These are phyloP conservation scores for Aspergillus funiculosus DNA, from an alignment of 495 filamentous ascomycete species.

Conservation along the genomic window DNA sequence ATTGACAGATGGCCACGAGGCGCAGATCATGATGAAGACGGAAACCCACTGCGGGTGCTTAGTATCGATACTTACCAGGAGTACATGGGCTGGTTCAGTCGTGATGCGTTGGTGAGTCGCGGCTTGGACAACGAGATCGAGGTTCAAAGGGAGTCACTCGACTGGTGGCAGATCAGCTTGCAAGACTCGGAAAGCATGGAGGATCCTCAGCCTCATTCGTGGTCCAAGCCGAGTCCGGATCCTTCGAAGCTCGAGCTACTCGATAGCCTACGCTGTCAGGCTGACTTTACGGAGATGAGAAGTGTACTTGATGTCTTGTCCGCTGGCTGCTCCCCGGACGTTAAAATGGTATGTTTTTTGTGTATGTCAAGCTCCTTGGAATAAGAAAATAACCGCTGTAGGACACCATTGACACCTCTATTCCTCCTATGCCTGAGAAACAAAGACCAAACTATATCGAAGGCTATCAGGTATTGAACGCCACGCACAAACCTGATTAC, in stretches of 20 bases:
- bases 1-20: constrained; percentile 66
- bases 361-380: not conserved
- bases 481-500: constrained; percentile 37
- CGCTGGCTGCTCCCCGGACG: constrained; percentile 26
- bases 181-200: constrained; percentile 32
- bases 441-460: constrained; percentile 58
- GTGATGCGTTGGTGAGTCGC: constrained; percentile 41
- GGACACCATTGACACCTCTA: constrained; percentile 55
- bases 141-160: constrained; percentile 28
- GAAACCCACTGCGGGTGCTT: constrained; percentile 65
- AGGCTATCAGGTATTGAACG: constrained; percentile 56
- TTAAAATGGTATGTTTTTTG: constrained; percentile 24
- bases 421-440: constrained; percentile 54
- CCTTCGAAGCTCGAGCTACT: constrained; percentile 26
- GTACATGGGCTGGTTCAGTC: constrained; percentile 72
- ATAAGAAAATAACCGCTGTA: constrained; percentile 27
- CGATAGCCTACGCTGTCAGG: constrained; percentile 23
- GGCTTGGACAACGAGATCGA: constrained; percentile 26
- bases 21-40: constrained; percentile 58
- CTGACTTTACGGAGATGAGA: constrained; percentile 30
- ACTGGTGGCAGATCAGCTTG: constrained; percentile 37
- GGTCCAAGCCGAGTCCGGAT: not conserved
- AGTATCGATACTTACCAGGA: constrained; percentile 72
- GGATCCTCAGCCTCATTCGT: not conserved
- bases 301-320: constrained; percentile 38